A percentile compares a stretch with the other conserved stretches of the same genome.
These are phyloP conservation scores for Diplodia seriata DNA, from an alignment of 2,329 filamentous ascomycete species.

Conservation along the genomic window DNA sequence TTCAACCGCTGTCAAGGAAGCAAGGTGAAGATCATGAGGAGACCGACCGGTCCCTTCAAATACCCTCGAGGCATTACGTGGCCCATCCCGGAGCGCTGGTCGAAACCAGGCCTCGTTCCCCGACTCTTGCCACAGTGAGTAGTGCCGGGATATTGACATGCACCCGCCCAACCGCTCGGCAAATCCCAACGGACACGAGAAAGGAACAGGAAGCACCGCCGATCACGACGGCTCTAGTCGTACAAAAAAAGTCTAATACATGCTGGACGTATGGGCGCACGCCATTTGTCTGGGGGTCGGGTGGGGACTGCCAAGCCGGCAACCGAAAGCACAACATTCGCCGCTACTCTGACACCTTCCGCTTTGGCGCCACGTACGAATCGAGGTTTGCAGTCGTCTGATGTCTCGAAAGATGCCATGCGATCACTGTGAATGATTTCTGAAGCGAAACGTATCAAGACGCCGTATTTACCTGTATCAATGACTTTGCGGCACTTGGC, in stretches of 20 bases:
- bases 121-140: background rate
- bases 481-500: no score
- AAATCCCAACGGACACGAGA: background rate
- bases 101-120: background rate
- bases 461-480: no score
- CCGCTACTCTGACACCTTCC: constrained; percentile 20
- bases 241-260: background rate
- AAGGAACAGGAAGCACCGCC: background rate
- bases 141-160: no score
- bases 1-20: background rate
- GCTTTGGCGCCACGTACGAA: background rate
- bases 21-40: background rate
- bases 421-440: background rate
- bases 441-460: no score
- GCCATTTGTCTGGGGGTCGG: background rate
- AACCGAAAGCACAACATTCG: constrained; percentile 16
- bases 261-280: background rate
- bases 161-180: background rate
- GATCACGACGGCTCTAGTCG: background rate
- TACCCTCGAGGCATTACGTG: background rate
- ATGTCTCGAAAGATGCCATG: background rate
- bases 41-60: background rate
- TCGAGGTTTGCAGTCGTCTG: no score
- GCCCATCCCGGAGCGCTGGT: background rate
- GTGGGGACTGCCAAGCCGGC: constrained; percentile 16